Base-by-base conservation (phyloP, 768 basidiomycete genomes). In the Xanthoconium purpureum region DNA sequence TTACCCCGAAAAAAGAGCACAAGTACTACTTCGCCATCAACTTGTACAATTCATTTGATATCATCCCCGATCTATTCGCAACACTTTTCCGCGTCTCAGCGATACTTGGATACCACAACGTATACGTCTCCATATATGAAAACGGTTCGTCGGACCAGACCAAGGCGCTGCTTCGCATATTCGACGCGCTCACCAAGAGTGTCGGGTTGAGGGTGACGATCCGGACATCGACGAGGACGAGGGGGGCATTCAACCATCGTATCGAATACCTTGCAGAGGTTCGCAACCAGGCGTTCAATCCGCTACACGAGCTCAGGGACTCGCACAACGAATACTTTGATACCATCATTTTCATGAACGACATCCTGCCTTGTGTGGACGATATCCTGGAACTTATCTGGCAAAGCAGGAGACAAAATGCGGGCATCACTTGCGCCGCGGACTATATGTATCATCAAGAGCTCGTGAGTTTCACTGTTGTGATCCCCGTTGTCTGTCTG, bases 221-320 rank as follows among this genome's bases (percentile, higher is more conserved):
- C 66, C 85, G 93, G 56, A 94, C 94, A 0, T 92, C 89, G 11
- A 89, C 87, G 78, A 87, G 97, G 59, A 95, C 91, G 11, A 81
- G 96, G 30, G 97, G 97, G 39, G 89, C 90, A 10, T 98, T 98
- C 80, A 96, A 96, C 73, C 97, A 99, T 72, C 95, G 97, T 51
- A 99, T 99, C 78, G 97, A 99, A 74, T 99, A 99, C 76, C 87
- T 99, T 50, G 97, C 97, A n/a, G 96, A 99, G 69, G 96, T 99
- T n/a, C 90, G 97, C 57, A 98, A 99, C 71, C 88, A 93, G 29
- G 97, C 97, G 14, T 91, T 99, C 71, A 94, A 91, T 3, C 97
- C 97, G 1, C 78, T 98, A 24, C 90, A 96, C 74, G 97, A 98
- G 67, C 81, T 97, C 37, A 81, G 97, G 39, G 95, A 97, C 69